phyloP scores from a whole-genome alignment of 768 basidiomycete species.

The Russula earlei region DNA sequence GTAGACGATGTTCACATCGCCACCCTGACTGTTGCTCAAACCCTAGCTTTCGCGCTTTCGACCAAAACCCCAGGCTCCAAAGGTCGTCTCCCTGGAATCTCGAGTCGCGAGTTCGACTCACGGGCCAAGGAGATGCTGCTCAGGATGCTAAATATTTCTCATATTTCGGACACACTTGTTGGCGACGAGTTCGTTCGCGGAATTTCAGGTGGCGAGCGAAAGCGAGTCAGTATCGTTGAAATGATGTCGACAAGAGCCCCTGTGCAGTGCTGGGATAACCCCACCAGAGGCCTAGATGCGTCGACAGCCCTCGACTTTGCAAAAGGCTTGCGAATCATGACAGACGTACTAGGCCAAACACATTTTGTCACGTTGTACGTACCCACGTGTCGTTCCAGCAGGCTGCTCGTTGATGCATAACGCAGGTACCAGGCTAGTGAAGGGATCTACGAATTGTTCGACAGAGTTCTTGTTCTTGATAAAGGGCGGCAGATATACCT shows the following conservation, averaged over 20 bases:
- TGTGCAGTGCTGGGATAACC: constrained; percentile 79
- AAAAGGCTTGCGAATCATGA: constrained; percentile 69
- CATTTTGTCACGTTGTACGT: constrained; percentile 69
- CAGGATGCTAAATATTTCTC: constrained; percentile 74
- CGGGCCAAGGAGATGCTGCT: constrained; percentile 55
- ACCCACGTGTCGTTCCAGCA: neutral
- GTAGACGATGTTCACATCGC: constrained; percentile 76
- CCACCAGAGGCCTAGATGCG: constrained; percentile 73
- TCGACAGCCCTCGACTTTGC: constrained; percentile 85
- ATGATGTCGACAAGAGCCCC: constrained; percentile 78
- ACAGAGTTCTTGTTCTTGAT: constrained; percentile 81
- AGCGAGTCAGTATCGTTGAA: constrained; percentile 76
- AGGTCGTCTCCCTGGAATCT: constrained; percentile 59
- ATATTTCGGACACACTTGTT: constrained; percentile 69
- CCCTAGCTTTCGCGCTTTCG: constrained; percentile 59
- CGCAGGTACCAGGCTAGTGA: constrained; percentile 57
- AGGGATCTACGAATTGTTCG: constrained; percentile 66
- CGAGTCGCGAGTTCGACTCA: constrained; percentile 46
- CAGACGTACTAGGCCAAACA: constrained; percentile 72
- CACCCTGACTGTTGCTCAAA: constrained; percentile 73
- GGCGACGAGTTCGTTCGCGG: constrained; percentile 84
- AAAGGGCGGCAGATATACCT: constrained; percentile 76
- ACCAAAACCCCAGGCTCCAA: constrained; percentile 69
- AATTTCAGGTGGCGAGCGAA: constrained; percentile 72
- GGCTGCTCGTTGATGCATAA: neutral